phyloP scores from a whole-genome alignment of 768 basidiomycete species.

The Suillus occidentalis region DNA sequence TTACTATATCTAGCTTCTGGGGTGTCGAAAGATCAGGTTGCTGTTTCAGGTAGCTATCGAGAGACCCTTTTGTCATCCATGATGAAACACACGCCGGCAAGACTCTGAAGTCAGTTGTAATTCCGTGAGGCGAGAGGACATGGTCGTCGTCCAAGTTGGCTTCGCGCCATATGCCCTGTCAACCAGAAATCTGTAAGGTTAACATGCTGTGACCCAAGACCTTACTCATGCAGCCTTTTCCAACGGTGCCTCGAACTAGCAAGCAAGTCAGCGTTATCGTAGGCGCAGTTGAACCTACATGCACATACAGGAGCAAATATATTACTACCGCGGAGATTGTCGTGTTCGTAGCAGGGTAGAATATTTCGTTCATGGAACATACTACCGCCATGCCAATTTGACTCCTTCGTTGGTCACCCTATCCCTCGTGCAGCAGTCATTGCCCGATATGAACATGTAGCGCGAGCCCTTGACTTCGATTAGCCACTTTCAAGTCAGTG shows the following conservation, averaged over 20 bases:
- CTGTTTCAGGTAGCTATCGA: conserved; percentile 29
- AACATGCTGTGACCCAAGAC: background rate
- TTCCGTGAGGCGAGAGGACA: conserved; percentile 31
- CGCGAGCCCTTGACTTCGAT: background rate
- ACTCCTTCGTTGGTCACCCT: background rate
- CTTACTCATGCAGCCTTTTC: background rate
- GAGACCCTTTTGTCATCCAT: conserved; percentile 33
- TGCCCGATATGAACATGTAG: conserved; percentile 1
- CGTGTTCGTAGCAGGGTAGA: too few species aligned
- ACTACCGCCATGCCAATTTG: too few species aligned
- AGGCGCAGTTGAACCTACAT: too few species aligned
- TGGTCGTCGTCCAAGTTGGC: conserved; percentile 28
- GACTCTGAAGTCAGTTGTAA: conserved; percentile 25
- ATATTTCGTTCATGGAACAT: too few species aligned
- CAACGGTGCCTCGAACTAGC: background rate
- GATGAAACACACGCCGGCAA: conserved; percentile 34
- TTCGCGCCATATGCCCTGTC: conserved; percentile 31
- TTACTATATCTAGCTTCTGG: conserved; percentile 19
- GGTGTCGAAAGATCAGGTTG: conserved; percentile 10
- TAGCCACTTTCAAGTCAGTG: background rate
- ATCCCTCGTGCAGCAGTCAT: background rate
- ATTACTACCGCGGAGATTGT: too few species aligned
- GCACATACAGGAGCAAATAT: too few species aligned
- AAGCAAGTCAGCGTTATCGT: too few species aligned
- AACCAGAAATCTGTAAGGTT: background rate